phyloP scores from a whole-genome alignment of 2,329 filamentous ascomycete species.

The Botrytis sinoallii region DNA sequence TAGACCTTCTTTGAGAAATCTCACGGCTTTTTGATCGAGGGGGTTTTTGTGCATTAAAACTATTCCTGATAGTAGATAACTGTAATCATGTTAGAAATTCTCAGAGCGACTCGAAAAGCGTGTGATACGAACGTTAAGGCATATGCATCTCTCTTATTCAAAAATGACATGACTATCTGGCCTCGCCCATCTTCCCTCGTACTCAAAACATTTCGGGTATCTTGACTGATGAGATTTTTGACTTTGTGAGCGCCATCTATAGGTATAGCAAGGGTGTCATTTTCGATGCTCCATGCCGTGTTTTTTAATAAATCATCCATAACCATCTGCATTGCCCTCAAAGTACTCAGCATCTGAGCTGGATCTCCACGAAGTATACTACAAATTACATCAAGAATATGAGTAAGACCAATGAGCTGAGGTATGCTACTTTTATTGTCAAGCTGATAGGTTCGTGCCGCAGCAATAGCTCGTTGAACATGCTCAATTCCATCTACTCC shows the following conservation, averaged over 20 bases:
- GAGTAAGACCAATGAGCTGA: slow-evolving; percentile 63
- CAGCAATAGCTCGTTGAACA: slow-evolving; percentile 71
- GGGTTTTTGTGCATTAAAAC: slow-evolving; percentile 48
- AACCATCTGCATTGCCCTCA: slow-evolving; percentile 58
- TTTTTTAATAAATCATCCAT: slow-evolving; percentile 54
- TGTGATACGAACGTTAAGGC: slow-evolving; percentile 31
- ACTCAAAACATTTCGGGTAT: slow-evolving; percentile 56
- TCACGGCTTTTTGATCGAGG: slow-evolving; percentile 55
- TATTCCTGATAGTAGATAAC: slow-evolving; percentile 34
- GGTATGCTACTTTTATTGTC: slow-evolving; percentile 61
- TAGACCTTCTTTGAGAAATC: slow-evolving; percentile 56
- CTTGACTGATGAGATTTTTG: slow-evolving; percentile 52
- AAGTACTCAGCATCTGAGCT: slow-evolving; percentile 55
- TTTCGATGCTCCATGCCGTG: slow-evolving; percentile 37
- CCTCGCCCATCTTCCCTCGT: slow-evolving; percentile 47
- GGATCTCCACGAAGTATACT: slow-evolving; percentile 59
- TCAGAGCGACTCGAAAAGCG: neutral
- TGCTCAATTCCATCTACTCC: slow-evolving; percentile 65
- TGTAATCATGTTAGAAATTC: slow-evolving; percentile 17
- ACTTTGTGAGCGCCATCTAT: slow-evolving; percentile 51
- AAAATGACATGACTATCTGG: slow-evolving; percentile 57
- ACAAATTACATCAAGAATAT: slow-evolving; percentile 68
- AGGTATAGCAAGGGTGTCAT: slow-evolving; percentile 51
- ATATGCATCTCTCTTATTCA: slow-evolving; percentile 57
- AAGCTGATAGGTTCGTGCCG: slow-evolving; percentile 68